phyloP scores from a whole-genome alignment of 352 stramenopile species.

The Plasmopara viticola region DNA sequence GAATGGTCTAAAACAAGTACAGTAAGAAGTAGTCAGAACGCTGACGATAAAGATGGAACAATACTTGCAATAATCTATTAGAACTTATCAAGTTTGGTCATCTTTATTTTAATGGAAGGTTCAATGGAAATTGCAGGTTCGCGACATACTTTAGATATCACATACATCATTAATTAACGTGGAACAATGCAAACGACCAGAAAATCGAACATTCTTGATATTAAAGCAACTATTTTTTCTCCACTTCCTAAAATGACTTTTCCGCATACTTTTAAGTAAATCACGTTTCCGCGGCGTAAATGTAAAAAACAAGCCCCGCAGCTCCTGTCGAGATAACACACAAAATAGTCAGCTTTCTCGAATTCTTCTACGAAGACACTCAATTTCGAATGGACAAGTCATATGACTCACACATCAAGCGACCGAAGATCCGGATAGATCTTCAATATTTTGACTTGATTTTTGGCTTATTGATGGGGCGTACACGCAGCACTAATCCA shows the following conservation, averaged over 20 bases:
- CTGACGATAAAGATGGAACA: too few species aligned
- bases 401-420: conserved; percentile 58
- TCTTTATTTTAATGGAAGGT: conserved; percentile 28
- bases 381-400: neutral
- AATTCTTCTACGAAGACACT: neutral
- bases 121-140: conserved; percentile 41
- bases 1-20: conserved; percentile 4
- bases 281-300: conserved; percentile 59
- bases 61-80: conserved; percentile 53
- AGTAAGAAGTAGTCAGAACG: neutral
- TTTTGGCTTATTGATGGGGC: conserved; percentile 52
- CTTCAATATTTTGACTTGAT: conserved; percentile 78
- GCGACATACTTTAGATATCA: conserved; percentile 37
- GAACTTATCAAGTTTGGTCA: conserved; percentile 60
- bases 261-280: conserved; percentile 60
- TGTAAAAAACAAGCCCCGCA: conserved; percentile 37
- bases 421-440: conserved; percentile 50
- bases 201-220: conserved; percentile 42
- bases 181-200: neutral
- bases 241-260: conserved; percentile 58
- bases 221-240: conserved; percentile 67
- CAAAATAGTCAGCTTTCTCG: conserved; percentile 3
- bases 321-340: conserved; percentile 32
- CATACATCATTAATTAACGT: neutral
- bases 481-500: conserved; percentile 46